Base-by-base conservation (phyloP, 805 yeast genomes). In the Ogataea zsoltii region DNA sequence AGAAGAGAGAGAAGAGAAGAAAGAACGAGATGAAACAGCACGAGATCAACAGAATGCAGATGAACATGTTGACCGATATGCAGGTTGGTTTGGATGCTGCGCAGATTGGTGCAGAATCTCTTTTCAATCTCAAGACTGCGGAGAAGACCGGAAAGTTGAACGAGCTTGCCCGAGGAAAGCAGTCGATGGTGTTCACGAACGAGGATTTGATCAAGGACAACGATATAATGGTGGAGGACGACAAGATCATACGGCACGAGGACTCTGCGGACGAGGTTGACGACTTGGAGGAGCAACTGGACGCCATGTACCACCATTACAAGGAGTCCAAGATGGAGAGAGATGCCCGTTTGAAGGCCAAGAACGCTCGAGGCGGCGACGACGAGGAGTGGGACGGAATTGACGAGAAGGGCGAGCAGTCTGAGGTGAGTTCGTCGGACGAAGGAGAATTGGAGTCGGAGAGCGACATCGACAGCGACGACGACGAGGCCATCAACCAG, bases 21-120 rank as follows among this genome's bases (percentile, higher is more conserved):
- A 78, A 79, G 44, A 90, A 94, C 63, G 97, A 91, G 67, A 54
- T 67, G 51, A 89, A 88, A 60, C 96, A 89, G 64, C 88, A 86
- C 66, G 97, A 92, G 62, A 79, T 92, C 38, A 74, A 77, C 39
- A 80, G 98, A 71, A 84, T 89, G 87, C 97, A 94, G 70, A 84
- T 94, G 92, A 88, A 88, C 66, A 91, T 94, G 96, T 72, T 87
- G 47, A 88, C 97, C 5, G 96, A 96, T 60, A 80, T 77, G 71
- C 96, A 90, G 60, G 82, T 94, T 51, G 97, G 98, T 77, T 74
- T 88, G 44, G 99, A 94, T 63, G 96, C 97, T 14, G 92, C 88
- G 14, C 77, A 78, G 42, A 73, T 80, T 48, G 96, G 94, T 30
- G 75, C 85, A 44, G 91, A 86, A 48, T 77, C 91, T 1, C 71